Base-by-base conservation (phyloP, 768 basidiomycete genomes). In the Lentinus tigrinus region DNA sequence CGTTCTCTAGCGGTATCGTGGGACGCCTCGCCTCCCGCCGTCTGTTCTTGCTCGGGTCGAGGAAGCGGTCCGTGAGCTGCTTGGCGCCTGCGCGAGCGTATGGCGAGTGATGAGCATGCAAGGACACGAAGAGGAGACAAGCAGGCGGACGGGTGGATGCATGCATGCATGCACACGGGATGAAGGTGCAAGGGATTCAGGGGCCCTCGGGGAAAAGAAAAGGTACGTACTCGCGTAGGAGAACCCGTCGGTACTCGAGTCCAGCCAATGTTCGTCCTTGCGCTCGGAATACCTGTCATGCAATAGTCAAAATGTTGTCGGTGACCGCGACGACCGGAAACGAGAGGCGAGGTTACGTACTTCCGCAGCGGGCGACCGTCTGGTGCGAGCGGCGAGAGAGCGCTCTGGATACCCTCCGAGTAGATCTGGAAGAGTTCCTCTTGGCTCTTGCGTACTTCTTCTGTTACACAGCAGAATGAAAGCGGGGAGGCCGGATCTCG, bases 381-480 rank as follows among this genome's bases (percentile, higher is more conserved):
- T 4, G 75, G 72, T 3, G 77, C 78, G 1, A 85, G 70, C 0
- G 89, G 87, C 40, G 79, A 79, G 56, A 85, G 85, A 3, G 84
- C 80, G 1, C 68, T 66, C 4, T 73, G 67, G 21, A 77, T 64
- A 21, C 78, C 80, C 51, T 76, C 78, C 13, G 70, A 69, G 56
- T 84, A 87, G 39, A 75, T 71, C 42, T 64, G 68, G 52, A 88
- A 68, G 34, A 74, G 68, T 24, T 84, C 81, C 0, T 72, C 70
- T 66, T 91, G 88, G 16, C 72, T 76, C 67, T 78, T 73, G 26
- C 80, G 69, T 8, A 81, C 71, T 4, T 85, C 83, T 9, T 74
- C 73, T 0, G 85, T 62, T 31, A 88, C 76, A 62, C 84, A 84
- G 11, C 81, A 87, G 65, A 91, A 91, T 7, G 88, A 89, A 49